A percentile compares a stretch with the other conserved stretches of the same genome.
Evolutionary conservation across 495 filamentous ascomycete species (phyloP).

Genomic region (Penicillium coprophilum): DNA sequence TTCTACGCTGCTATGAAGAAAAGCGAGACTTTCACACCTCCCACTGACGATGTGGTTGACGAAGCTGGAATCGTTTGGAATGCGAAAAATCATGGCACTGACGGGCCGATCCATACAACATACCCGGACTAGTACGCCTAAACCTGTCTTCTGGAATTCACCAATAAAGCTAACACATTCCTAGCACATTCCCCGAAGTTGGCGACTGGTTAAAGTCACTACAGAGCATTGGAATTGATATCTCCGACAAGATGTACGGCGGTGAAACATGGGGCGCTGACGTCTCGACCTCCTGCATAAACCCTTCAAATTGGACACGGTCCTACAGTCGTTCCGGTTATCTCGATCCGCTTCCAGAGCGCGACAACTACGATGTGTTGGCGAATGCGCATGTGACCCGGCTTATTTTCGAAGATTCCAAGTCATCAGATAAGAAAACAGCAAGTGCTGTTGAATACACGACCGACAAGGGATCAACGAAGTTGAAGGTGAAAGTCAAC

Average conservation of each 20-base stretch:
- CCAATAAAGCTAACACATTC: conserved; percentile 2
- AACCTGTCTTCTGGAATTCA: not conserved
- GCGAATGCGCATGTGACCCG: conserved; percentile 47
- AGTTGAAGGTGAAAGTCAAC: conserved; percentile 34
- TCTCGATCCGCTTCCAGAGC: conserved; percentile 40
- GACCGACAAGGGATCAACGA: conserved; percentile 27
- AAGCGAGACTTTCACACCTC: conserved; percentile 45
- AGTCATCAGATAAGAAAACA: conserved; percentile 24
- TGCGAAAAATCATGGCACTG: conserved; percentile 31
- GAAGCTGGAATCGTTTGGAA: conserved; percentile 44
- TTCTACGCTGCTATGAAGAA: conserved; percentile 38
- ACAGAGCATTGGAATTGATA: conserved; percentile 27
- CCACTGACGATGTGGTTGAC: conserved; percentile 30
- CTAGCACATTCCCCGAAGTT: conserved; percentile 33
- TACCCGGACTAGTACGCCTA: conserved; percentile 46
- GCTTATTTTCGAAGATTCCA: conserved; percentile 36
- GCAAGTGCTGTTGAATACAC: conserved; percentile 37
- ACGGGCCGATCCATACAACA: conserved; percentile 48
- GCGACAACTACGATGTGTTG: conserved; percentile 45
- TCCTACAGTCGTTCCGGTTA: conserved; percentile 40
- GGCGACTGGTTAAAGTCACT: conserved; percentile 29
- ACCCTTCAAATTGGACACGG: conserved; percentile 35
- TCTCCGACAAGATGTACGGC: conserved; percentile 33
- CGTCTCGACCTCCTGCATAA: conserved; percentile 36
- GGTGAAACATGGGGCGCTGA: conserved; percentile 32